Evolutionary conservation across 192 early-diverging fungal genomes (phyloP).

Genomic region (Entrophospora sp.): DNA sequence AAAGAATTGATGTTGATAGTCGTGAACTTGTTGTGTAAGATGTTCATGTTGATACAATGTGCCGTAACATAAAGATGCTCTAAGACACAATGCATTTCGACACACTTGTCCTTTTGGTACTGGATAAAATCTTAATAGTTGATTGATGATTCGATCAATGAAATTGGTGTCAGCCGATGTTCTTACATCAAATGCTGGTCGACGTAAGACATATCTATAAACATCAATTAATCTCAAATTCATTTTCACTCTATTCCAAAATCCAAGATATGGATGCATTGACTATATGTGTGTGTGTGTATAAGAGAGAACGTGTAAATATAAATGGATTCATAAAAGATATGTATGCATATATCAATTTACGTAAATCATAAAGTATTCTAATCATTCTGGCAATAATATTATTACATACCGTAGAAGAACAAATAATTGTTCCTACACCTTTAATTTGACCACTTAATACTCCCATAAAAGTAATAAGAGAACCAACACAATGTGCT

Average conservation of each 20-base stretch:
- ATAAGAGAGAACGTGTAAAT: not conserved
- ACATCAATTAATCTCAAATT: not conserved
- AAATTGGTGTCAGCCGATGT: conserved; percentile 20
- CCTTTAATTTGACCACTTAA: conserved; percentile 33
- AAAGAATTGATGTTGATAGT: conserved; percentile 27
- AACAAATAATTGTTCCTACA: conserved; percentile 30
- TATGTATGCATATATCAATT: not conserved
- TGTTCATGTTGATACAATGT: conserved; percentile 31
- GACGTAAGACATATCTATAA: not conserved
- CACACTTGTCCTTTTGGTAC: conserved; percentile 27
- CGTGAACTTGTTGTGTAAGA: conserved; percentile 29
- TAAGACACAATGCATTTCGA: conserved; percentile 28
- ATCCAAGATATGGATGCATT: conserved; percentile 2
- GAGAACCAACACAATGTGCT: conserved; percentile 35
- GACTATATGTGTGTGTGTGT: not conserved
- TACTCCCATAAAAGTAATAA: conserved; percentile 33
- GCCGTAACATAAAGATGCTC: conserved; percentile 28
- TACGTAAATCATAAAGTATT: not conserved
- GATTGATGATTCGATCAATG: conserved; percentile 24
- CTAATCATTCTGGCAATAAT: too few species aligned
- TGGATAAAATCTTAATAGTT: conserved; percentile 27
- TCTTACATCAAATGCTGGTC: not conserved
- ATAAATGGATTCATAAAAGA: not conserved
- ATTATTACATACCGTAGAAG: conserved; percentile 28
- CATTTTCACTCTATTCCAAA: conserved; percentile 13